Evolutionary conservation across 2,329 filamentous ascomycete genomes (phyloP), one percentile per base, ranked within the genome.

Genomic region (Exophiala alcalophila): DNA sequence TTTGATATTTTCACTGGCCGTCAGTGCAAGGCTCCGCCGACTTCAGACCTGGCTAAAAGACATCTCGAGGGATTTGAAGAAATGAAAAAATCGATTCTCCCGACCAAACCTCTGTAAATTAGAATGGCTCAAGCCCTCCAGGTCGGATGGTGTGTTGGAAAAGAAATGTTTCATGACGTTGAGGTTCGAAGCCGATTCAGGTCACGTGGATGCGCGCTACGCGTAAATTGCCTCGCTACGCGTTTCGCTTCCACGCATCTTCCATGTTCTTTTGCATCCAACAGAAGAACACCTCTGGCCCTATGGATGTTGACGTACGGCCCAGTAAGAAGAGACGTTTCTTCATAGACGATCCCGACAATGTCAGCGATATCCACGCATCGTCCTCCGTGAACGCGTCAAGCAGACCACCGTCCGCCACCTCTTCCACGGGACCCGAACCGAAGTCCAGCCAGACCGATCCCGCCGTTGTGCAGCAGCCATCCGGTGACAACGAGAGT

Each of bases 281-380:
- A 5, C 9, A 16, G 10, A 30, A n/a, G 15, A 21, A n/a, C 16
- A 12, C 29, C 16, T 26, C 12, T 10, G 20, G 26, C 21, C 18
- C 21, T 29, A 57, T 59, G 53, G 64, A 71, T 44, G 58, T 72
- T 31, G 69, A 77, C 35, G 68, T 77, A 30, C 65, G 74, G 14
- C 80, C 79, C 4, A 61, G 64, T 16, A 83, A 83, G 63, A 81
- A 80, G 62, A 70, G 76, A 48, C 74, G 79, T 19, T 82, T 82
- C 63, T 83, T 83, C 53, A 67, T 72, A 11, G 76, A 80, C 30
- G 71, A 75, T 19, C 62, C 66, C 8, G 47, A 55, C 56, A 34
- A 51, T 46, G 24, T 43, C 44, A 41, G 57, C 7, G 57, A 47
- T 32, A 33, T 54, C 29, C 52, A 61, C 27, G 37, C 48, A 20